Percentiles rank a stretch among this genome's conserved stretches.
Evolutionary conservation across 257 asterid species (phyloP).

Genomic region (Fraxinus americana): DNA sequence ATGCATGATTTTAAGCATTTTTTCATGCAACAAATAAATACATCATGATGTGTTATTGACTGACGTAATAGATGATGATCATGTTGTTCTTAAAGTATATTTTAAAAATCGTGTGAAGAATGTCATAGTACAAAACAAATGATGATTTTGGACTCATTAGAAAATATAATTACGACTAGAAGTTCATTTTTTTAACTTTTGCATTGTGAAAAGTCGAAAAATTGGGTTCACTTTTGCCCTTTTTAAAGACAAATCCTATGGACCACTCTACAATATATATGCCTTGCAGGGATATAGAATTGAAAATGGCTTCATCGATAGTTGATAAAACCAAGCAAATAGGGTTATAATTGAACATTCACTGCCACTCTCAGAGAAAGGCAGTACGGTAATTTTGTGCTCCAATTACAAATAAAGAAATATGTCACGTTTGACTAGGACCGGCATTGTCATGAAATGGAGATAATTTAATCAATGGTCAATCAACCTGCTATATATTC

Average conservation of each 20-base stretch:
- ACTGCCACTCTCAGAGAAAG: too few species aligned
- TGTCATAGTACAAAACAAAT: background rate
- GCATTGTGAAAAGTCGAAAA: background rate
- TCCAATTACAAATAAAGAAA: background rate
- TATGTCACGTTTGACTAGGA: too few species aligned
- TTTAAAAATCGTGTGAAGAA: background rate
- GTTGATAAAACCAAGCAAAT: background rate
- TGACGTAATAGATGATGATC: background rate
- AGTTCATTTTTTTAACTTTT: too few species aligned
- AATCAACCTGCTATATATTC: too few species aligned
- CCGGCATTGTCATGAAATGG: too few species aligned
- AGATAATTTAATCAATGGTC: too few species aligned
- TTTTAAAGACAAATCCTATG: background rate
- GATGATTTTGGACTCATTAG: background rate
- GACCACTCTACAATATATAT: background rate
- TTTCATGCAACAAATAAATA: background rate
- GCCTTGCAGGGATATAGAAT: background rate
- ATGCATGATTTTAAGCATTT: background rate
- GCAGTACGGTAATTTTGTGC: background rate
- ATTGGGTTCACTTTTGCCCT: background rate
- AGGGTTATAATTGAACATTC: background rate
- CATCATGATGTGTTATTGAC: background rate
- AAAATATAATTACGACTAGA: background rate
- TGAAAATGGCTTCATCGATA: background rate
- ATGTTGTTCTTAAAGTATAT: too few species aligned